A percentile compares a stretch with the other conserved stretches of the same genome.
These are phyloP conservation scores for Monilinia fructicola DNA, from an alignment of 2,329 filamentous ascomycete genomes.

Conservation along the genomic window DNA sequence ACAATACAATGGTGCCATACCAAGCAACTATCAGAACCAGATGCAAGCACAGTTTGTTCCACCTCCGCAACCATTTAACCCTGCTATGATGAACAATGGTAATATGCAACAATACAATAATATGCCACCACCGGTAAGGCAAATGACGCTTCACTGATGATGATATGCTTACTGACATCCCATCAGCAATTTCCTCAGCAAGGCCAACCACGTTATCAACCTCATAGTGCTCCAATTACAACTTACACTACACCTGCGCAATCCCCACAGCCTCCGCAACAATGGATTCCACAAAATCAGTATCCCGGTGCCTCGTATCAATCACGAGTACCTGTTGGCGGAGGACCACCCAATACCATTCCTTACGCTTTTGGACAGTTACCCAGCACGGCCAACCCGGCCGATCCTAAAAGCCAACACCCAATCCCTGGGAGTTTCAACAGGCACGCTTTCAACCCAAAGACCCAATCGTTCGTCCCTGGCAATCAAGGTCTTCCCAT, in stretches of 20 bases:
- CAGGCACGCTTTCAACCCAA: constrained; percentile 86
- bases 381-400: constrained; percentile 65
- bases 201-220: constrained; percentile 38
- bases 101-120: constrained; percentile 40
- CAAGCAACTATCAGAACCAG: constrained; percentile 35
- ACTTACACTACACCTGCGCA: constrained; percentile 40
- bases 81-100: constrained; percentile 43
- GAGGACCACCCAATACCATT: constrained; percentile 40
- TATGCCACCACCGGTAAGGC: constrained; percentile 36
- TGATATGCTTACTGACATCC: constrained; percentile 22
- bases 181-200: constrained; percentile 38
- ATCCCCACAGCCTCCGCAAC: constrained; percentile 36
- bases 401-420: constrained; percentile 74
- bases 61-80: constrained; percentile 37
- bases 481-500: constrained; percentile 52
- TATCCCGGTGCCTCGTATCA: constrained; percentile 39
- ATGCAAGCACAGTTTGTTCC: constrained; percentile 47
- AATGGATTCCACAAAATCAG: constrained; percentile 36
- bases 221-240: constrained; percentile 39
- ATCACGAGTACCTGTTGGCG: constrained; percentile 32
- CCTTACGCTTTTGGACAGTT: constrained; percentile 80
- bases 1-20: constrained; percentile 49
- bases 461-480: constrained; percentile 89
- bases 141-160: not conserved
- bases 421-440: constrained; percentile 83